Evolutionary conservation across 2,329 filamentous ascomycete genomes (phyloP).

Genomic region (Trichoderma afroharzianum): DNA sequence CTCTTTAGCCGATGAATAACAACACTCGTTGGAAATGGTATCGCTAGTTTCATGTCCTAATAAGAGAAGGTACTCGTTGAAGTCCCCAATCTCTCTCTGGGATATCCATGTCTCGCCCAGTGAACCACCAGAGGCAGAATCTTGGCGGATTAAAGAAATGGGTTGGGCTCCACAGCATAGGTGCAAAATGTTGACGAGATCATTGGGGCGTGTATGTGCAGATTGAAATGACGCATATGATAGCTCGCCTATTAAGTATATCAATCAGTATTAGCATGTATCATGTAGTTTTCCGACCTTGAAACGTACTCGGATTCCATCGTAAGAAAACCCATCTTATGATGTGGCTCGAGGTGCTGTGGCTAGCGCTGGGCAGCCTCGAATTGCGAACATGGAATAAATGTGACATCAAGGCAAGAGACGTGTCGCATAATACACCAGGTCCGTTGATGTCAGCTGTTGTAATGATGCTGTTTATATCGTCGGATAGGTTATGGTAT

Average conservation of each 20-base stretch:
- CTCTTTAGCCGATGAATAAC: conserved; percentile 9
- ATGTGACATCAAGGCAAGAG: conserved; percentile 67
- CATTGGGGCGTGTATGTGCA: conserved; percentile 58
- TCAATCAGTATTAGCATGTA: background rate
- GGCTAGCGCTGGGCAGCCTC: conserved; percentile 65
- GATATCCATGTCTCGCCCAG: conserved; percentile 48
- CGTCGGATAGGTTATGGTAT: conserved; percentile 63
- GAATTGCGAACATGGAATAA: conserved; percentile 64
- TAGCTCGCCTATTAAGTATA: conserved; percentile 56
- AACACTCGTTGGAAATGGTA: background rate
- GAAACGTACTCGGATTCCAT: conserved; percentile 72
- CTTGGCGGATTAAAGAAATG: conserved; percentile 29
- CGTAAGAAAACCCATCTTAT: conserved; percentile 77
- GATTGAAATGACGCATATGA: conserved; percentile 63
- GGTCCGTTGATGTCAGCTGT: conserved; percentile 81
- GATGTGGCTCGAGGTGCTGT: conserved; percentile 65
- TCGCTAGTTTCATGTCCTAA: conserved; percentile 34
- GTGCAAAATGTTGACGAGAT: conserved; percentile 66
- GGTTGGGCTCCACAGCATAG: conserved; percentile 58
- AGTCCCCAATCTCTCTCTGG: conserved; percentile 40
- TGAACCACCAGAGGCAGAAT: conserved; percentile 43
- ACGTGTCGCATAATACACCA: conserved; percentile 72
- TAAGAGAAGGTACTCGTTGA: conserved; percentile 55
- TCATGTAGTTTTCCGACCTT: background rate
- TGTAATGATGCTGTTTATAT: conserved; percentile 67